These are phyloP conservation scores for Barnettozyma botsteinii DNA, from an alignment of 805 yeast genomes.

Conservation along the genomic window DNA sequence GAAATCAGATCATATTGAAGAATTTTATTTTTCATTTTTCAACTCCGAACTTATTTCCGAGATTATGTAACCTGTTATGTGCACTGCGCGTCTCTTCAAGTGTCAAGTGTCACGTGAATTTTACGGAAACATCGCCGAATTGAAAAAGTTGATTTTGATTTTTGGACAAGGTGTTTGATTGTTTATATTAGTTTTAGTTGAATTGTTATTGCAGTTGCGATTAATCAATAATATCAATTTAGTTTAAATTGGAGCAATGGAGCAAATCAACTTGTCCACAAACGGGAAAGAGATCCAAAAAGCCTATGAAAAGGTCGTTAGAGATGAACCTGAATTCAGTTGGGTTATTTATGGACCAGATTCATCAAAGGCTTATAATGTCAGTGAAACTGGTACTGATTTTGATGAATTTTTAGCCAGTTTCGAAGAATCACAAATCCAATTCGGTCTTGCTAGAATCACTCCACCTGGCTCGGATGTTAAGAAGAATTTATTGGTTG, in stretches of 20 bases:
- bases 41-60: no score
- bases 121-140: neutral
- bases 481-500: constrained; percentile 74
- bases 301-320: constrained; percentile 71
- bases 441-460: constrained; percentile 85
- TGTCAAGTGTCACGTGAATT: no score
- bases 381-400: constrained; percentile 48
- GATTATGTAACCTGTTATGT: no score
- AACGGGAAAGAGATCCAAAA: constrained; percentile 71
- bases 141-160: no score
- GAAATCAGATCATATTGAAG: no score
- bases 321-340: constrained; percentile 61
- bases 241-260: constrained; percentile 24
- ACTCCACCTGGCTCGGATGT: constrained; percentile 91
- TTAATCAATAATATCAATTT: no score
- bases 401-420: constrained; percentile 73
- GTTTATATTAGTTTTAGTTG: no score
- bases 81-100: no score
- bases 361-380: constrained; percentile 38
- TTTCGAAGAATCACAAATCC: constrained; percentile 83
- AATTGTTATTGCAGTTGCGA: no score
- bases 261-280: constrained; percentile 52
- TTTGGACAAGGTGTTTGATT: no score
- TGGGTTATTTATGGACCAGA: constrained; percentile 84
- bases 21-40: no score